Percentiles rank a stretch among this genome's conserved stretches.
Evolutionary conservation across 352 stramenopile species (phyloP).

Genomic region (Globisporangium orthogonon): DNA sequence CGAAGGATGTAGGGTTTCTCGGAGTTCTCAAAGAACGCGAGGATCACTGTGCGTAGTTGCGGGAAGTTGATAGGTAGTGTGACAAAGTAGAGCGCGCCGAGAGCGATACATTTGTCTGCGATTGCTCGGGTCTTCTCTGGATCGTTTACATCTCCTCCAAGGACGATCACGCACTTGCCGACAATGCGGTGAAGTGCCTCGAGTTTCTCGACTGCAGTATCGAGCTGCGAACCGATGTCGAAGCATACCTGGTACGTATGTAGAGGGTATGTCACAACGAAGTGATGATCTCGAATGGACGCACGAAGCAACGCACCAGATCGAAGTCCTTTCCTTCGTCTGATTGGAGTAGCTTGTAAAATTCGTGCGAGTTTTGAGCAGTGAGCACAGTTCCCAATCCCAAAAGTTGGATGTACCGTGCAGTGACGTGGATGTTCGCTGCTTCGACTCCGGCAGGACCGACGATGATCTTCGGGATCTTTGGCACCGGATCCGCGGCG

Average conservation of each 20-base stretch:
- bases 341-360: slow-evolving; percentile 34
- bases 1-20: slow-evolving; percentile 50
- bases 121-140: slow-evolving; percentile 24
- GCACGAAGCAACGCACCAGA: slow-evolving; percentile 27
- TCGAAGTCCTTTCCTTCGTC: slow-evolving; percentile 28
- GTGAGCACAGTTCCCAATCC: slow-evolving; percentile 49
- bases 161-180: slow-evolving; percentile 43
- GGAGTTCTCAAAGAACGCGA: slow-evolving; percentile 46
- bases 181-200: slow-evolving; percentile 24
- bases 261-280: background rate
- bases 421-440: slow-evolving; percentile 35
- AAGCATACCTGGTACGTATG: slow-evolving; percentile 39
- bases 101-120: slow-evolving; percentile 32
- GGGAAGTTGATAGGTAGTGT: slow-evolving; percentile 54
- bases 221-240: slow-evolving; percentile 44
- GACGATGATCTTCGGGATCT: slow-evolving; percentile 59
- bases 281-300: background rate
- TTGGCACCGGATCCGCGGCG: slow-evolving; percentile 26
- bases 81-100: slow-evolving; percentile 58
- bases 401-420: slow-evolving; percentile 66
- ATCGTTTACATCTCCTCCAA: slow-evolving; percentile 40
- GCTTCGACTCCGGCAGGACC: slow-evolving; percentile 25
- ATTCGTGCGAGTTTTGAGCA: slow-evolving; percentile 20
- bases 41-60: slow-evolving; percentile 42
- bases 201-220: slow-evolving; percentile 37